These are phyloP conservation scores for Alopecurus myosuroides DNA, from an alignment of 176 grass and related monocot genomes.

Conservation along the genomic window DNA sequence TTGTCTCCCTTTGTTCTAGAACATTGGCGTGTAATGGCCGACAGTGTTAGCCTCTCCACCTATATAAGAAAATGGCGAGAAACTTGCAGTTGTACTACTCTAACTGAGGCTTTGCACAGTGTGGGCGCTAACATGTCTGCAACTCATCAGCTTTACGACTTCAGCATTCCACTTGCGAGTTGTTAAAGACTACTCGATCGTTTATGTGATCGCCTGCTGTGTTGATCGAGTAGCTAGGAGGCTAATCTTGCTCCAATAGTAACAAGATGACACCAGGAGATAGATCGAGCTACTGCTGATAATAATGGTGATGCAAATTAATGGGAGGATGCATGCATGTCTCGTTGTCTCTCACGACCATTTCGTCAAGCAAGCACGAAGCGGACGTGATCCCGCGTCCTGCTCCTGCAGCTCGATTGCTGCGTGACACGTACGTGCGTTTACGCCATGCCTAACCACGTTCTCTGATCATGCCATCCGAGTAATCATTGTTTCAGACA, in stretches of 20 bases:
- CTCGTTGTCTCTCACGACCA: background rate
- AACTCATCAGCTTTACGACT: conserved; percentile 24
- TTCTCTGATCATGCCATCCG: background rate
- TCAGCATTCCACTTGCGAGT: conserved; percentile 4
- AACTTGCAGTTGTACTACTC: background rate
- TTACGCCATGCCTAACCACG: background rate
- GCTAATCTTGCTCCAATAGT: background rate
- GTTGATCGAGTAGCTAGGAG: background rate
- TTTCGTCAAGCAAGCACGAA: background rate
- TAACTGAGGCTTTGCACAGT: background rate
- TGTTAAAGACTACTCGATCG: conserved; percentile 8
- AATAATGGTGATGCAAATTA: background rate
- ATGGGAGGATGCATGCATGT: background rate
- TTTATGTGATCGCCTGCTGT: background rate
- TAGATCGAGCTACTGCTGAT: background rate
- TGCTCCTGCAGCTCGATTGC: background rate
- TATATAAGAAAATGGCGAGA: background rate
- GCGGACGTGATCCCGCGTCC: background rate
- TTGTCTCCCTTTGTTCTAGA: background rate
- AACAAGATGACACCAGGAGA: background rate
- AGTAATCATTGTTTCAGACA: conserved; percentile 20
- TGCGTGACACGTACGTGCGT: conserved; percentile 2
- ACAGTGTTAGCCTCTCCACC: background rate
- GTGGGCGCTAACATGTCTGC: conserved; percentile 20
- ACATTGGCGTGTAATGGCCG: conserved; percentile 27